Evolutionary conservation across 768 basidiomycete species (phyloP).

Genomic region (Tulasnella calospora): DNA sequence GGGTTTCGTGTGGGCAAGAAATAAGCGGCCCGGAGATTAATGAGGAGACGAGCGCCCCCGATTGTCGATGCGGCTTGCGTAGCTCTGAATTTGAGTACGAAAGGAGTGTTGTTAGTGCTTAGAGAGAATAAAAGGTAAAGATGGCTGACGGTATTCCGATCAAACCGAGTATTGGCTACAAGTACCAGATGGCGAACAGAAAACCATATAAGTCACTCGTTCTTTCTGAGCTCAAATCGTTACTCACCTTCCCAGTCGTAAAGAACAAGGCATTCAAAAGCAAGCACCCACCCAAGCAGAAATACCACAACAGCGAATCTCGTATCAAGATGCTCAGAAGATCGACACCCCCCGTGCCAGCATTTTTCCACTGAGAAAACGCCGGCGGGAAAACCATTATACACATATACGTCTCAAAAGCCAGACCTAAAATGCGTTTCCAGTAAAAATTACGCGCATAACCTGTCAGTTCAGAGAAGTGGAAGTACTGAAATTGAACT

Average conservation of each 20-base stretch:
- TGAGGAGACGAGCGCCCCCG: not conserved
- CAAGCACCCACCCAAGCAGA: not conserved
- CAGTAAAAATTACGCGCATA: too few species aligned
- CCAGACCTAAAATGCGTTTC: constrained; percentile 28
- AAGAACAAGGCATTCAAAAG: not conserved
- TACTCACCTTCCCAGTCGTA: not conserved
- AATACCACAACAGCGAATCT: not conserved
- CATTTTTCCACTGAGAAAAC: constrained; percentile 36
- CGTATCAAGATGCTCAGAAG: constrained; percentile 31
- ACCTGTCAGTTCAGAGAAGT: too few species aligned
- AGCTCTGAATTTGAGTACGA: not conserved
- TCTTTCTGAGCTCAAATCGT: not conserved
- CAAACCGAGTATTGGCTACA: not conserved
- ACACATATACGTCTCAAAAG: not conserved
- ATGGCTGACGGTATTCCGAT: not conserved
- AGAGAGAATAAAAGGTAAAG: not conserved
- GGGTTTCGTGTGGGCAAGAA: not conserved
- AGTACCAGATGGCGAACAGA: not conserved
- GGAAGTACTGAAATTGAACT: too few species aligned
- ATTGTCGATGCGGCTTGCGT: not conserved
- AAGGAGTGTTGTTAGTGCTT: not conserved
- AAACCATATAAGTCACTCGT: not conserved
- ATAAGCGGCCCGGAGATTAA: constrained; percentile 15
- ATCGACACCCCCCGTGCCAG: constrained; percentile 32
- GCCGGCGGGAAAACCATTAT: not conserved